These are phyloP conservation scores for Coemansia sp. DNA, from an alignment of 192 early-diverging fungal species.

Conservation along the genomic window DNA sequence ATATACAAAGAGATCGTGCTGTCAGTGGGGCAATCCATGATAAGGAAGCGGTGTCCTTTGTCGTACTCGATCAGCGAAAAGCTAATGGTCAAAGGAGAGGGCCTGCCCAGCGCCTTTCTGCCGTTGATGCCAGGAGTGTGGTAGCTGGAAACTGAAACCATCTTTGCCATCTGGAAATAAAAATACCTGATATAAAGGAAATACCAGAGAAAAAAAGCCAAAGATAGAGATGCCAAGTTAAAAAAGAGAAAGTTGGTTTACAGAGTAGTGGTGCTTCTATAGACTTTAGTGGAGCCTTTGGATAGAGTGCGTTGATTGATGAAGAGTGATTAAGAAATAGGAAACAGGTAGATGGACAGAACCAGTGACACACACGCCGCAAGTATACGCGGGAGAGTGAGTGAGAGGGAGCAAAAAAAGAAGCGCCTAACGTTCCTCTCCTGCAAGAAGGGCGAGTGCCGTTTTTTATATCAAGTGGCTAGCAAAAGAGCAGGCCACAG, in stretches of 20 bases:
- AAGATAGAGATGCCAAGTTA: background rate
- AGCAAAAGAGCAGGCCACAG: background rate
- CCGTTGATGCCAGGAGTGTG: slow-evolving; percentile 36
- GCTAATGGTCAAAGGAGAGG: slow-evolving; percentile 45
- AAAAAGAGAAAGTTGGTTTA: background rate
- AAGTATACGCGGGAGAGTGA: background rate
- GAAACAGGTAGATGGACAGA: background rate
- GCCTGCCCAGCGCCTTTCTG: slow-evolving; percentile 51
- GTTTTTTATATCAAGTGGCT: background rate
- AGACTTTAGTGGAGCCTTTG: too few species aligned
- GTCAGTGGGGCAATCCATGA: slow-evolving; percentile 90
- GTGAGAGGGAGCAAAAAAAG: background rate
- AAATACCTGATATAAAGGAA: background rate
- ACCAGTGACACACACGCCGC: background rate
- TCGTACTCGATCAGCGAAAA: slow-evolving; percentile 55
- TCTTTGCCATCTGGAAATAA: slow-evolving; percentile 30
- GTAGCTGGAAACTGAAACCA: slow-evolving; percentile 48
- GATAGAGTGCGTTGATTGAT: too few species aligned
- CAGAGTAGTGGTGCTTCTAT: background rate
- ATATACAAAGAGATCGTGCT: slow-evolving; percentile 75
- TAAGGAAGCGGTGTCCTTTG: slow-evolving; percentile 73
- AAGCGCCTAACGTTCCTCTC: background rate
- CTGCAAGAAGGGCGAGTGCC: background rate
- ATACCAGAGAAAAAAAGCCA: background rate
- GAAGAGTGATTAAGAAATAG: background rate